phyloP scores from a whole-genome alignment of 2,329 filamentous ascomycete species.

The Hyphodiscus sp. region DNA sequence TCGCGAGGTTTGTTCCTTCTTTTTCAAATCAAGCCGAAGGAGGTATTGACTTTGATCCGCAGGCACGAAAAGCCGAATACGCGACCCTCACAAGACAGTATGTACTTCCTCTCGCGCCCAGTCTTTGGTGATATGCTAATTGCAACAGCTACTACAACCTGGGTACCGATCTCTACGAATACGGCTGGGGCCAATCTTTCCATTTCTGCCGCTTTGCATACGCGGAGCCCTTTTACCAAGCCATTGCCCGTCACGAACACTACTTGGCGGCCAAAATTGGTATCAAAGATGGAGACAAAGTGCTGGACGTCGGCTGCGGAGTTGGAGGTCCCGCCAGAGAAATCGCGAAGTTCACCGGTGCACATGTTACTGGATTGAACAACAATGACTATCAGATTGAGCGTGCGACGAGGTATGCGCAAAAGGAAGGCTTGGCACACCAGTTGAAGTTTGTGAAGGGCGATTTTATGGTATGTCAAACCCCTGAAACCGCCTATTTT shows the following conservation, averaged over 20 bases:
- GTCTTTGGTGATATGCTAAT: constrained; percentile 4
- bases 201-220: constrained; percentile 93
- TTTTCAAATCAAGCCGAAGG: background rate
- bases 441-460: constrained; percentile 88
- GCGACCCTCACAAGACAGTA: constrained; percentile 90
- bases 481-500: background rate
- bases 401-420: constrained; percentile 78
- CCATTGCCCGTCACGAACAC: constrained; percentile 94
- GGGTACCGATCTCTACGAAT: constrained; percentile 93
- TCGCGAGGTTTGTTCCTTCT: constrained; percentile 56
- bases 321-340: constrained; percentile 92
- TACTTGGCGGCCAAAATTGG: constrained; percentile 88
- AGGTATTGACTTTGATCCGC: background rate
- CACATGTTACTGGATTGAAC: constrained; percentile 86
- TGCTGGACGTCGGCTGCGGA: constrained; percentile 94
- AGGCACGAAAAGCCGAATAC: constrained; percentile 52
- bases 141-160: constrained; percentile 81
- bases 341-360: constrained; percentile 92
- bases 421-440: constrained; percentile 70
- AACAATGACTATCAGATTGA: constrained; percentile 99
- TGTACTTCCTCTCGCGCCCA: constrained; percentile 30
- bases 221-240: constrained; percentile 82
- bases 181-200: constrained; percentile 93
- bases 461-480: constrained; percentile 72
- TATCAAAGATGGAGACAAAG: constrained; percentile 78